These are phyloP conservation scores for Odonthalia washingtoniensis DNA, from an alignment of 31 red algal species.

Conservation along the genomic window DNA sequence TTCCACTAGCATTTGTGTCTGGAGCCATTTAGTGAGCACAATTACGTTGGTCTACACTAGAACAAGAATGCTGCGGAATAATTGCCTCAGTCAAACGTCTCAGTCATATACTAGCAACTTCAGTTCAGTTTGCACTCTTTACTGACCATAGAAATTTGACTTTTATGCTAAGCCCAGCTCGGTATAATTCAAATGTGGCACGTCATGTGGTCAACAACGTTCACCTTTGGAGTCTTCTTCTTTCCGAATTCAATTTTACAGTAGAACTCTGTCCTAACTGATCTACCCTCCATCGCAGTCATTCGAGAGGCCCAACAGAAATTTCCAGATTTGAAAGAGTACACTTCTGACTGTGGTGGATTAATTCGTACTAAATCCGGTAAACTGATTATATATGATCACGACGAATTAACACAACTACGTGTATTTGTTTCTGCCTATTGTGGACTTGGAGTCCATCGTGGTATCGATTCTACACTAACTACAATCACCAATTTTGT, in stretches of 20 bases:
- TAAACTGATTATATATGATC: not conserved
- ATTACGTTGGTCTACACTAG: conserved; percentile 43
- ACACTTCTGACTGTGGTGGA: not conserved
- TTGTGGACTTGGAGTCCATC: conserved; percentile 36
- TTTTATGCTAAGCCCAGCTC: conserved; percentile 31
- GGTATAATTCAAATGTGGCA: conserved; percentile 36
- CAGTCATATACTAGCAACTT: conserved; percentile 38
- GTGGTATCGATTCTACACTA: not conserved
- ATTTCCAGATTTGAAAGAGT: not conserved
- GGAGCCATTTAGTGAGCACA: conserved; percentile 2
- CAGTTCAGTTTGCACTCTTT: conserved; percentile 38
- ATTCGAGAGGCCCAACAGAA: too few species aligned
- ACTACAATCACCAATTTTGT: not conserved
- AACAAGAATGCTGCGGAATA: conserved; percentile 34
- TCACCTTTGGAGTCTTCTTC: conserved; percentile 32
- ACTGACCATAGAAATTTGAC: conserved; percentile 49
- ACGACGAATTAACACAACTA: conserved; percentile 34
- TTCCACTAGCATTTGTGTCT: conserved; percentile 38
- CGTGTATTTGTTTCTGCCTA: conserved; percentile 37
- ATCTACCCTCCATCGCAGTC: conserved; percentile 45
- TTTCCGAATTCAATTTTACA: conserved; percentile 46
- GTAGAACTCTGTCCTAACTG: conserved; percentile 22
- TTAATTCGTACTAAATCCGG: not conserved
- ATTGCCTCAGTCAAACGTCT: conserved; percentile 33
- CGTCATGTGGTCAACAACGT: conserved; percentile 38